A percentile compares a stretch with the other conserved stretches of the same genome.
These are phyloP conservation scores for Pestalotiopsis sp. DNA, from an alignment of 2,329 filamentous ascomycete genomes.

Conservation along the genomic window DNA sequence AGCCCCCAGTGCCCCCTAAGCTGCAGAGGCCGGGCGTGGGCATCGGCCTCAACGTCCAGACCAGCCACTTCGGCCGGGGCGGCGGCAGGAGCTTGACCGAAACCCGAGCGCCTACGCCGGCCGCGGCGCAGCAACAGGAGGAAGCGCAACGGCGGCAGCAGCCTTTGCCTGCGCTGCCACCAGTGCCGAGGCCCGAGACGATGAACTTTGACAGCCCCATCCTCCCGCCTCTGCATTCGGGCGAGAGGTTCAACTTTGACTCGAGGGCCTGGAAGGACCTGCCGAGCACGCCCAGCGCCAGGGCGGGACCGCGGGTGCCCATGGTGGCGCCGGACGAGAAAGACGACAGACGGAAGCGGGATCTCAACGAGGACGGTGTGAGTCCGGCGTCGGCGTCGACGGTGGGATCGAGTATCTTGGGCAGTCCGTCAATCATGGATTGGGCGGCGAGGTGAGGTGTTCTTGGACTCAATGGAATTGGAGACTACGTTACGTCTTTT, in stretches of 20 bases:
- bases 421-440: slow-evolving; percentile 4
- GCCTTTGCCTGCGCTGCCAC: slow-evolving; percentile 9
- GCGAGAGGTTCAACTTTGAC: slow-evolving; percentile 11
- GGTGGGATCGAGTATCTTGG: neutral
- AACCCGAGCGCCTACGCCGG: neutral
- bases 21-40: neutral
- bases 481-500: neutral
- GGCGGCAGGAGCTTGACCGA: neutral
- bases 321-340: neutral
- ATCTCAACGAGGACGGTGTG: neutral
- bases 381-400: slow-evolving; percentile 4
- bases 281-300: slow-evolving; percentile 1
- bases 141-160: neutral
- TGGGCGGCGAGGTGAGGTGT: slow-evolving; percentile 3
- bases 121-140: no score
- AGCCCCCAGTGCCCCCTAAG: neutral
- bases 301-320: neutral
- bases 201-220: slow-evolving; percentile 11
- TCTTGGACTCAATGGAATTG: neutral
- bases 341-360: neutral
- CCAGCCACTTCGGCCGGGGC: neutral
- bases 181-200: neutral
- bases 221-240: slow-evolving; percentile 9
- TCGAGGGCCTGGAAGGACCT: slow-evolving; percentile 10
- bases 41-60: neutral